phyloP scores from a whole-genome alignment of 805 yeast species.

The Spencermartinsiella europaea region DNA sequence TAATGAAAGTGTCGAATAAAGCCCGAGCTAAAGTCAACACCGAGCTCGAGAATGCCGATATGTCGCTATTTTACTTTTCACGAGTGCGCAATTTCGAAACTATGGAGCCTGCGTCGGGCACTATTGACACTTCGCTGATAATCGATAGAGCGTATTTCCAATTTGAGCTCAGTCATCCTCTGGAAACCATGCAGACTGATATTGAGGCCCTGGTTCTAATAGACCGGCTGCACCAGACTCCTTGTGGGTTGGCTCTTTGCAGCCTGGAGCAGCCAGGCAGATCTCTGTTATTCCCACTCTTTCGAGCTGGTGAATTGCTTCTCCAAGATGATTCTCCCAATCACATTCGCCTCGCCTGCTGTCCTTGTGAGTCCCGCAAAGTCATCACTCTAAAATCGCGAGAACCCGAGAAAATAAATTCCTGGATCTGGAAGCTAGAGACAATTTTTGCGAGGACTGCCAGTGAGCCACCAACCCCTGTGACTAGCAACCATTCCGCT shows the following conservation, averaged over 20 bases:
- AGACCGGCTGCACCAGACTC: constrained; percentile 2
- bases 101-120: constrained; percentile 15
- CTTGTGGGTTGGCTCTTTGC: constrained; percentile 17
- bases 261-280: constrained; percentile 21
- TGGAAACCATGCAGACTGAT: constrained; percentile 1
- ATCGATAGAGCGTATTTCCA: constrained; percentile 14
- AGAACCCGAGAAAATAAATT: constrained; percentile 4
- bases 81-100: constrained; percentile 17
- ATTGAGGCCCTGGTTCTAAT: constrained; percentile 17
- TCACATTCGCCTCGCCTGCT: constrained; percentile 5
- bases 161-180: constrained; percentile 15
- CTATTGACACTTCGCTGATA: constrained; percentile 14
- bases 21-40: constrained; percentile 8
- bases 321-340: constrained; percentile 1
- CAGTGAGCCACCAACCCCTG: background rate
- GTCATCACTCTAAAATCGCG: background rate
- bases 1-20: constrained; percentile 7
- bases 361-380: constrained; percentile 1
- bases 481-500: background rate
- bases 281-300: constrained; percentile 20
- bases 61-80: constrained; percentile 12
- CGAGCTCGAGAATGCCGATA: constrained; percentile 14
- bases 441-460: constrained; percentile 1
- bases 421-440: constrained; percentile 14
- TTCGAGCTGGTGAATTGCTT: constrained; percentile 14